Conservation (phyloP, 2,329 filamentous ascomycete genomes). For the Periconia sp. region DNA sequence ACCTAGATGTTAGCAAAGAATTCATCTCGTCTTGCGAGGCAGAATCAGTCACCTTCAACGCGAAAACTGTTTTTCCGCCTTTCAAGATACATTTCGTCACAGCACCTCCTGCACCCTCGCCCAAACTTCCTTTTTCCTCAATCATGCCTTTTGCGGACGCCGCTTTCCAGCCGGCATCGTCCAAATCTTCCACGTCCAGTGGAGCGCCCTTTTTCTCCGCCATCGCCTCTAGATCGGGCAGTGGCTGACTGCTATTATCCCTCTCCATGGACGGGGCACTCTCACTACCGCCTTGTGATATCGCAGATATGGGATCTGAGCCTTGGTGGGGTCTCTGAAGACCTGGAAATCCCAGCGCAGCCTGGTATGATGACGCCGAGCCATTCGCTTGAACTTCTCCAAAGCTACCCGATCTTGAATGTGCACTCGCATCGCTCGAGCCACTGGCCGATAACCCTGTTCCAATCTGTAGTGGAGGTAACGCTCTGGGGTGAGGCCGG, state of each 20-base stretch:
- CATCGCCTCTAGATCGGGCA: constrained; percentile 77
- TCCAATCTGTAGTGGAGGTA: constrained; percentile 56
- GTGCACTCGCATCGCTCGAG: constrained; percentile 77
- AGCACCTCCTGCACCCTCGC: constrained; percentile 92
- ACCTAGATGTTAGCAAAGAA: constrained; percentile 4
- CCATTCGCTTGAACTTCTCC: constrained; percentile 78
- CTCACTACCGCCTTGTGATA: constrained; percentile 74
- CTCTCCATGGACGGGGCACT: constrained; percentile 73
- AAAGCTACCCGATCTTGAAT: constrained; percentile 84
- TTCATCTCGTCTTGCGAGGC: neutral
- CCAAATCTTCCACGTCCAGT: constrained; percentile 89
- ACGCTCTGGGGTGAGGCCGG: constrained; percentile 54
- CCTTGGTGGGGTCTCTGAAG: constrained; percentile 60
- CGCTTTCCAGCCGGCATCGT: constrained; percentile 93
- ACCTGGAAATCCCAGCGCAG: constrained; percentile 79
- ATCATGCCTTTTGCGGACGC: constrained; percentile 88
- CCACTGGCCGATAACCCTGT: constrained; percentile 65
- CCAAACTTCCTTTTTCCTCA: constrained; percentile 82
- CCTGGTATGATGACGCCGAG: constrained; percentile 80
- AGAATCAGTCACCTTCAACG: constrained; percentile 71
- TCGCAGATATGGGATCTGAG: constrained; percentile 84
- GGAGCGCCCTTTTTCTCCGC: constrained; percentile 79
- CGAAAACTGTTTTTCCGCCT: constrained; percentile 91
- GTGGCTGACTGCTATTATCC: constrained; percentile 76
- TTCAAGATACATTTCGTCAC: constrained; percentile 89